Evolutionary conservation across 148 eudicot species (phyloP), one percentile per base, ranked within the genome.

Genomic region (Silene conica): DNA sequence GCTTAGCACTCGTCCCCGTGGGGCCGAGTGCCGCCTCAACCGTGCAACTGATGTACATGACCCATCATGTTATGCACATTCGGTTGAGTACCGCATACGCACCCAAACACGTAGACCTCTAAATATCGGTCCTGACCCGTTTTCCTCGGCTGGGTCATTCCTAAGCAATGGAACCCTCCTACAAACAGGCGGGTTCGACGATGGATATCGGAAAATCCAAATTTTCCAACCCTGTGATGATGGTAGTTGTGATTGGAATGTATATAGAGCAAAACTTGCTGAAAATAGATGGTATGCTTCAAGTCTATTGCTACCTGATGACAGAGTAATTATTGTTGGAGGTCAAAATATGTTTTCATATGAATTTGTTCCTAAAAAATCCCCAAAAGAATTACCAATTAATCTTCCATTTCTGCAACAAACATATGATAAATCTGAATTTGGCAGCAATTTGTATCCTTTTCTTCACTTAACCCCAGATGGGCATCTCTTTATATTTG

Each of bases 61-160:
- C 74, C 16, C 87, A 1, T 15, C 83, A 0, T 90, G 95, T 70
- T 88, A 77, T 69, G 92, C 92, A 34, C 92, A 90, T 74, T 90
- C 95, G 1, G 71, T 90, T 3, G 90, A 87, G 82, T 90, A 90
- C 58, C 76, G 82, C 62, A 34, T 90, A 22, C 41, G 21, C 3
- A 46, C 52, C 28, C 86, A 88, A 75, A 67, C 9, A 5, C 22
- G 83, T 26, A 73, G 91, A 20, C 86, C 88, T 20, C 69, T 88
- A 16, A 68, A 66, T 38, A 72, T 88, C 0, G 75, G 74, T 2
- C 59, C 87, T 3, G 92, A 86, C 67, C 71, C 85, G 10, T 88
- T 85, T 83, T 75, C 84, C 77, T 90, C 95, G 13, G 86, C 90
- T 0, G 95, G 90, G 0, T 73, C 95, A 1, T 77, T 90, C 50